These are phyloP conservation scores for Cylindrotheca closterium DNA, from an alignment of 108 stramenopile genomes.

Conservation along the genomic window DNA sequence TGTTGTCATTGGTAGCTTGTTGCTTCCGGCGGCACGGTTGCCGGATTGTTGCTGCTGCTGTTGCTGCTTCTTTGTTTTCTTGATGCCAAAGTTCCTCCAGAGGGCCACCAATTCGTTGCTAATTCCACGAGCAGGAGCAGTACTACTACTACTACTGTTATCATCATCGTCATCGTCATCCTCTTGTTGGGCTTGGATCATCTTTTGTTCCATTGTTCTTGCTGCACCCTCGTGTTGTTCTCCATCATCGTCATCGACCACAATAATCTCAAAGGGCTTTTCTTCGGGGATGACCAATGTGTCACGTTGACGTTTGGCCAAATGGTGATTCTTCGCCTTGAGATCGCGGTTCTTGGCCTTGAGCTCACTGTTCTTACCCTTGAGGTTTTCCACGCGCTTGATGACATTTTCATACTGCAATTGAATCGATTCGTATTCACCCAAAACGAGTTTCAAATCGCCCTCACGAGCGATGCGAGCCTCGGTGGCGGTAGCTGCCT, in stretches of 20 bases:
- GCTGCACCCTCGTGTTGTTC: too few species aligned
- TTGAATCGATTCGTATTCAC: slow-evolving; percentile 25
- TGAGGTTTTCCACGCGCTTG: not conserved
- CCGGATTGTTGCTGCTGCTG: not conserved
- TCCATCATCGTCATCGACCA: not conserved
- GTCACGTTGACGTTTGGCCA: not conserved
- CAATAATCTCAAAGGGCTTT: not conserved
- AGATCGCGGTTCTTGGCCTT: not conserved
- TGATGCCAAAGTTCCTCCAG: not conserved
- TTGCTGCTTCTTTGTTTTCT: not conserved
- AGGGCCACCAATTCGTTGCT: not conserved
- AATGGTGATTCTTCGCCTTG: not conserved
- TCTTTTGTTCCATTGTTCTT: not conserved
- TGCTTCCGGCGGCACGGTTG: not conserved
- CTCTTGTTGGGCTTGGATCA: not conserved
- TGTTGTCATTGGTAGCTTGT: not conserved
- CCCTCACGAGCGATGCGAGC: slow-evolving; percentile 13
- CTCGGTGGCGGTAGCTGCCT: slow-evolving; percentile 1
- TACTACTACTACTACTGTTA: not conserved
- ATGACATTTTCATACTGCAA: not conserved
- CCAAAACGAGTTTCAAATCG: slow-evolving; percentile 21
- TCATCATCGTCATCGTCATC: not conserved
- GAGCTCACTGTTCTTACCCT: not conserved
- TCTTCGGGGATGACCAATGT: not conserved
- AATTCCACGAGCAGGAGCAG: not conserved